Evolutionary conservation across 441 rosid genomes (phyloP), one percentile per base, ranked within the genome.

Genomic region (Eugenia klotzschiana): DNA sequence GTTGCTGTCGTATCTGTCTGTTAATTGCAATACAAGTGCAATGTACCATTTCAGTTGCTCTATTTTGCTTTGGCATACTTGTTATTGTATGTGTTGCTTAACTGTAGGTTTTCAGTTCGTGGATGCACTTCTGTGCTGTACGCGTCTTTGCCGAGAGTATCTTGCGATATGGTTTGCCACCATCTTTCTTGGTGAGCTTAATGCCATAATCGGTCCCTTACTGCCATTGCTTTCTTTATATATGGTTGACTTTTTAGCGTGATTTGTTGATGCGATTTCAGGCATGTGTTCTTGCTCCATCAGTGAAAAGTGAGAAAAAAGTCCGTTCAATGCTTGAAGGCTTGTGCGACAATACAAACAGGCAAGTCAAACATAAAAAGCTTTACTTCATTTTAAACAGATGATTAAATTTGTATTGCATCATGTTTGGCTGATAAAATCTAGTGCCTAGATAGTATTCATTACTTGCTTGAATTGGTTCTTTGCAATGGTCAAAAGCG

Each of bases 41-140:
- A 33, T 33, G n/a, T 4, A 33, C 46, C 46, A 33, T 64, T 64
- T 33, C 40, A 20, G 14, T 64, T 10, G 37, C 46, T 40, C 23
- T 81, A 54, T 51, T 37, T 43, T 54, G 43, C 58, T 64, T 80
- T 12, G 40, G 74, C 77, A 69, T 41, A 3, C 51, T 80, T 49
- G 51, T 80, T 80, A 81, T 51, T 40, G 55, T 58, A 25, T 77
- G 50, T 41, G 85, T 82, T 87, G 79, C 58, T 81, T 41, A 25
- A 79, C 58, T 92, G 89, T 91, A 97, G 99, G 98, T 96, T 89
- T 97, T 97, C 87, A 94, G 95, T 89, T 93, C 98, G 25, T 97
- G 98, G 99, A 97, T 97, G 99, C 99, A 97, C 88, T 97, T 97
- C 84, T 97, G 98, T 92, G 99, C 98, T 84, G 95, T 97, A 23